Evolutionary conservation across 805 yeast genomes (phyloP), one percentile per base, ranked within the genome.

Genomic region (Candida hispaniensis): DNA sequence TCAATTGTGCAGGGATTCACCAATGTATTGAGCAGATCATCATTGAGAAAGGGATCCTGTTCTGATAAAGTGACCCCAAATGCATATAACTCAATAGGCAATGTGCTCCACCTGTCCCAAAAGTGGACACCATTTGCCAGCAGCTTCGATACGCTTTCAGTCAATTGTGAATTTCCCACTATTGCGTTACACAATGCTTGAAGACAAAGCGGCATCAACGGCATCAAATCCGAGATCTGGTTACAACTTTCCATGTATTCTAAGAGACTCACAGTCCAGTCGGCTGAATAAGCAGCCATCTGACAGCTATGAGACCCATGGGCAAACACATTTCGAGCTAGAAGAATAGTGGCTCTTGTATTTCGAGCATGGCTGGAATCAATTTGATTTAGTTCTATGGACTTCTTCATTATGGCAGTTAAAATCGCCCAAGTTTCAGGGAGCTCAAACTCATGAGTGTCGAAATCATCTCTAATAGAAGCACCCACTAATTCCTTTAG

Each of bases 181-280:
- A 10, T 32, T 32, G 28, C 36, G n/a, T 32, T 32, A 10, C 36
- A 23, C 18, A 32, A 14, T 5, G 36, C 36, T 23, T 32, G 36
- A 14, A 14, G 24, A 2, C 28, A 27, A 13, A 32, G 22, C 10
- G 36, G 36, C 17, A 23, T n/a, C 28, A 32, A 27, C 4, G 26
- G 17, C 11, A 18, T 18, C 4, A 17, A 21, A 6, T 32, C 24
- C 4, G 20, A 18, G 5, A 23, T 18, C 5, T 32, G 13, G 13
- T n/a, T 23, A 18, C 18, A 32, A 11, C 36, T 32, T 23, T 32
- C 18, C n/a, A 32, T 17, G 28, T 23, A n/a, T 7, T 14, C 13
- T 0, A 32, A 13, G 5, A 32, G 23, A 5, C 16, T 9, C 1
- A 4, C 9, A 1, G 22, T 17, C 36, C 36, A 32, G 17, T 28